Base-by-base conservation (phyloP, 257 asterid species). In the Agastache rugosa region DNA sequence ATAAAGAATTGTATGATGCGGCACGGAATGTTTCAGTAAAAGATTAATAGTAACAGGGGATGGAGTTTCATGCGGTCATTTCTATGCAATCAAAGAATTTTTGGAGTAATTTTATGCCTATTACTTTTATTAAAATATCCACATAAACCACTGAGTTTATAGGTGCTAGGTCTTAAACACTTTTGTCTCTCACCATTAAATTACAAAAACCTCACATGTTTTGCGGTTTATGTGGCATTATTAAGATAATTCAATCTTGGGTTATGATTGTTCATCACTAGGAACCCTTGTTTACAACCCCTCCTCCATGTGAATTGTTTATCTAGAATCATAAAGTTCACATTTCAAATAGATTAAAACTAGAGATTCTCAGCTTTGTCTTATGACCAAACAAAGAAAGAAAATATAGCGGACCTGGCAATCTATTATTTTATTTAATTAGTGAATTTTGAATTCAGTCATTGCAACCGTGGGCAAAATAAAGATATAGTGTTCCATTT, bases 51-150 rank as follows among this genome's bases (percentile, higher is more conserved):
- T 63, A 42, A 73, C 64, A 27, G 31, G 48, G 19, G 42, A 56
- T 45, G 74, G 63, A 73, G 69, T 50, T 11, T 14, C 69, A 20
- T 44, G 39, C 58, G 48, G 20, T 69, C 47, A 63, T 69, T 66
- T 9, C 58, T 47, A 22, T 60, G 34, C 23, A 55, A 48, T 59
- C 44, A 50, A 27, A 50, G 39, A 23, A 44, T 20, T 25, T 7
- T 42, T 61, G 29, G 69, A 39, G 65, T 67, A 34, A 69, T 6
- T 27, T 48, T 45, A 22, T 79, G 44, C 48, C 29, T n/a, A 8
- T 62, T n/a, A 8, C 67, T 44, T 35, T 35, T 6, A 51, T 75
- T 65, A 59, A 23, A 8, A 42, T 64, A 64, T 51, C 44, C 34
- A 19, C 55, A 51, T 11, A 50, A 67, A 76, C 54, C 69, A 35